A percentile compares a stretch with the other conserved stretches of the same genome.
Evolutionary conservation across 129 eudicot genomes (phyloP).

Genomic region (Escallonia rubra): DNA sequence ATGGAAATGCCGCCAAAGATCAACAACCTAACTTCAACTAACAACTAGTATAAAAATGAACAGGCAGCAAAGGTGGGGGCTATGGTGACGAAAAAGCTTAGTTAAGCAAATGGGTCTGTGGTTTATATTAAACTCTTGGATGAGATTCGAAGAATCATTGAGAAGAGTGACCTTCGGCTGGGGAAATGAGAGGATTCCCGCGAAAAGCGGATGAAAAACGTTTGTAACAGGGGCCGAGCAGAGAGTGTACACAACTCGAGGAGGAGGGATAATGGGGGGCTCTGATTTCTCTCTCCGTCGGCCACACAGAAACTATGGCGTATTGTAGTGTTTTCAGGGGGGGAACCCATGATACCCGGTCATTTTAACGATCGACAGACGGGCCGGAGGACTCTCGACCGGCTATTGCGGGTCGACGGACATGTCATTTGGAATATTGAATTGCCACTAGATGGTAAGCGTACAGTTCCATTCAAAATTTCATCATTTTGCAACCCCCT

Average conservation of each 20-base stretch:
- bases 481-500: too few species aligned
- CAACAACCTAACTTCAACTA: constrained; percentile 60
- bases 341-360: constrained; percentile 43
- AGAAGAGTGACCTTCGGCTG: constrained; percentile 15
- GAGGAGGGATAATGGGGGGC: neutral
- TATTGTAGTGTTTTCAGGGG: constrained; percentile 7
- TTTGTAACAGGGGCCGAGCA: too few species aligned
- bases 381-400: constrained; percentile 20
- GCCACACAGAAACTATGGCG: neutral
- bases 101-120: constrained; percentile 9
- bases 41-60: constrained; percentile 18
- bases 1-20: constrained; percentile 51
- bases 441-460: too few species aligned
- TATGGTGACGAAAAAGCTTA: constrained; percentile 13
- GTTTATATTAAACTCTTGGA: constrained; percentile 13
- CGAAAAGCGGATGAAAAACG: constrained; percentile 20
- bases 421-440: neutral
- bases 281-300: neutral
- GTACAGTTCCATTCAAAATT: too few species aligned
- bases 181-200: constrained; percentile 41
- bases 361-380: constrained; percentile 20
- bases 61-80: constrained; percentile 15
- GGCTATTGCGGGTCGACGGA: constrained; percentile 30
- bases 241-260: neutral
- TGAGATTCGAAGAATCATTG: constrained; percentile 11